Evolutionary conservation across 1,284 basidiomycete species (phyloP).

Genomic region (Pascua sp.): DNA sequence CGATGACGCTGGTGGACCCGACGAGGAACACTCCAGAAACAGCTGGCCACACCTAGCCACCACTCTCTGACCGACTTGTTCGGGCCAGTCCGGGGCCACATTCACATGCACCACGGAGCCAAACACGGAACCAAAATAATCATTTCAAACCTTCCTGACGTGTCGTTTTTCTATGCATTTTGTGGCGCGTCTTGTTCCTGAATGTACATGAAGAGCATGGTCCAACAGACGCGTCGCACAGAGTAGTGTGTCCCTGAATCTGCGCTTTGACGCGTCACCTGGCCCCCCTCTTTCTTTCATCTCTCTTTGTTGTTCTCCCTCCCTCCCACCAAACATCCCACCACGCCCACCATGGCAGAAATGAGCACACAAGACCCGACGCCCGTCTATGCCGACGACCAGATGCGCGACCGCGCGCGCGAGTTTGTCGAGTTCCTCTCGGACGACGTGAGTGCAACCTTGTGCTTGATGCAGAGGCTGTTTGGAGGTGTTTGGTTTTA

Average conservation of each 20-base stretch:
- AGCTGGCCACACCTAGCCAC: neutral
- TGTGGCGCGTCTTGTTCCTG: too few relatives aligned
- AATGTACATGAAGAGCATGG: neutral
- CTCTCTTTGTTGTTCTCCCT: neutral
- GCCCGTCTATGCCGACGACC: constrained; percentile 58
- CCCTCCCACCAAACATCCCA: neutral
- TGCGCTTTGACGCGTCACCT: constrained; percentile 2
- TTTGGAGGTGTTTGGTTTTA: too few relatives aligned
- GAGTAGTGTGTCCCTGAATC: neutral
- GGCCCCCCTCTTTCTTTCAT: neutral
- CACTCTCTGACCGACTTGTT: too few relatives aligned
- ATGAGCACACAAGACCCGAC: constrained; percentile 34
- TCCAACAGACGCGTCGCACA: neutral
- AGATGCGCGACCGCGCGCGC: constrained; percentile 68
- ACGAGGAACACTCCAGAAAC: constrained; percentile 4
- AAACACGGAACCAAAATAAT: neutral
- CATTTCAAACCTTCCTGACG: neutral
- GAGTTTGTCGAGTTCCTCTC: constrained; percentile 85
- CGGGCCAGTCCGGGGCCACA: neutral
- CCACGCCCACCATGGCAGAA: constrained; percentile 34
- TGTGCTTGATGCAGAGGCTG: neutral
- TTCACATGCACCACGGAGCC: neutral
- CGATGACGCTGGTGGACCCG: neutral
- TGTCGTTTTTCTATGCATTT: neutral
- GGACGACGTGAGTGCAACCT: constrained; percentile 59